These are phyloP conservation scores for Lyophyllum semitale DNA, from an alignment of 768 basidiomycete species.

Conservation along the genomic window DNA sequence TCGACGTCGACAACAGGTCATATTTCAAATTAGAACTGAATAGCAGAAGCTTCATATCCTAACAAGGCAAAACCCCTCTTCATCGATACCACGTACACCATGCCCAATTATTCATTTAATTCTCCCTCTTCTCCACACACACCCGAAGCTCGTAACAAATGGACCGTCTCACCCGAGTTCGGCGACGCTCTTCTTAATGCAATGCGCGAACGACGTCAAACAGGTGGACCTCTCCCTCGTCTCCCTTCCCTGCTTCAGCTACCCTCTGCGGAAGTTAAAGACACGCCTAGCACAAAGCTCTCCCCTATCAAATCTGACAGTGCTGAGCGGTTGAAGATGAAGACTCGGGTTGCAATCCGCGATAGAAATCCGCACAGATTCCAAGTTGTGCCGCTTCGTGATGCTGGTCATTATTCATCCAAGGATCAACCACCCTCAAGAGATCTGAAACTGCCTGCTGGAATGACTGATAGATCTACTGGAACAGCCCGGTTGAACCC, in stretches of 20 bases:
- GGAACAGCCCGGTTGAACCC: neutral
- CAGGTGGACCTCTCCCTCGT: conserved; percentile 17
- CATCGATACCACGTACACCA: neutral
- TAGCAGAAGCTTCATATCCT: no score
- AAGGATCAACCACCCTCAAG: neutral
- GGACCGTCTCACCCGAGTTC: conserved; percentile 20
- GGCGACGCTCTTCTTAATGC: conserved; percentile 15
- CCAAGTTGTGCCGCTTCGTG: conserved; percentile 43
- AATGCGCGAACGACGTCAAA: conserved; percentile 16
- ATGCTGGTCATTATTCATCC: conserved; percentile 18
- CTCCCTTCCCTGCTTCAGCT: conserved; percentile 18
- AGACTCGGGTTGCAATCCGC: conserved; percentile 45
- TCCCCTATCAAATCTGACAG: conserved; percentile 18
- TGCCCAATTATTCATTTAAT: neutral
- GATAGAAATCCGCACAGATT: conserved; percentile 45
- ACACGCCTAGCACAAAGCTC: conserved; percentile 7
- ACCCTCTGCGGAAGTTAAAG: conserved; percentile 10
- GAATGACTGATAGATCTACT: neutral
- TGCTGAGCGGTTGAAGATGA: conserved; percentile 37
- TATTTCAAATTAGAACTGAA: no score
- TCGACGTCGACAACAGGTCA: conserved; percentile 2
- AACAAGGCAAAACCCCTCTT: neutral
- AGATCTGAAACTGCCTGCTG: neutral
- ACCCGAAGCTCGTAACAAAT: conserved; percentile 7
- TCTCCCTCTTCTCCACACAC: neutral